These are phyloP conservation scores for Aspergillus sp. DNA, from an alignment of 2,329 filamentous ascomycete species.

Conservation along the genomic window DNA sequence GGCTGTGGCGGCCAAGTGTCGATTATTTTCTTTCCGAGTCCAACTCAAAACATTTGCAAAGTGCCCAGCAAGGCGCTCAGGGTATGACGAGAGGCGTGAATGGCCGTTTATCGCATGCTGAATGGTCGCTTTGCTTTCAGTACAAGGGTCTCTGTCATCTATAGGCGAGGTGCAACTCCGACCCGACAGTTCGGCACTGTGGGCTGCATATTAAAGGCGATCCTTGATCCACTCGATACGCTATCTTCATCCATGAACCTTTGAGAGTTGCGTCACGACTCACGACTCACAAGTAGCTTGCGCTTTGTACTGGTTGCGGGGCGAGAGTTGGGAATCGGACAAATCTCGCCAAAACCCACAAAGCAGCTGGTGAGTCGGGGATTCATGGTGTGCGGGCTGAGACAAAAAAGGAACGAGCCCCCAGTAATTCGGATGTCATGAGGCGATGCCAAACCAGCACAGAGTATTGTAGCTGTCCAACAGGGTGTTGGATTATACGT, in stretches of 20 bases:
- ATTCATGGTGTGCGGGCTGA: background rate
- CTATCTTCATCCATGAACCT: background rate
- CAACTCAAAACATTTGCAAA: background rate
- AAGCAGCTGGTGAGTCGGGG: background rate
- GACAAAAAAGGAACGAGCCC: background rate
- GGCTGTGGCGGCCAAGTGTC: slow-evolving; percentile 5
- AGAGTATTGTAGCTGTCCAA: too few relatives aligned
- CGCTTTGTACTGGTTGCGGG: background rate
- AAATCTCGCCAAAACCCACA: background rate
- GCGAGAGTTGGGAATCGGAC: background rate
- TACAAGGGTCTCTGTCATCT: background rate
- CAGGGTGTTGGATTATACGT: too few relatives aligned
- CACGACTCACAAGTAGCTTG: background rate
- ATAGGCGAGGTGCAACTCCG: background rate
- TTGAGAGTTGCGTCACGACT: background rate
- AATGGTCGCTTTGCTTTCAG: background rate
- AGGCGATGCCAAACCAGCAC: too few relatives aligned
- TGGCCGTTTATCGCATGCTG: background rate
- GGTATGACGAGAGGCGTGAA: too few relatives aligned
- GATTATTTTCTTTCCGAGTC: background rate
- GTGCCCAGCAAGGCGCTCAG: background rate
- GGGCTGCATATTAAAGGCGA: slow-evolving; percentile 9
- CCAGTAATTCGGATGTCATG: background rate
- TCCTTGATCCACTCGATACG: slow-evolving; percentile 9
- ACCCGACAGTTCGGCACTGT: slow-evolving; percentile 13